phyloP scores from a whole-genome alignment of 495 filamentous ascomycete species.

The Xylaria intraflava region DNA sequence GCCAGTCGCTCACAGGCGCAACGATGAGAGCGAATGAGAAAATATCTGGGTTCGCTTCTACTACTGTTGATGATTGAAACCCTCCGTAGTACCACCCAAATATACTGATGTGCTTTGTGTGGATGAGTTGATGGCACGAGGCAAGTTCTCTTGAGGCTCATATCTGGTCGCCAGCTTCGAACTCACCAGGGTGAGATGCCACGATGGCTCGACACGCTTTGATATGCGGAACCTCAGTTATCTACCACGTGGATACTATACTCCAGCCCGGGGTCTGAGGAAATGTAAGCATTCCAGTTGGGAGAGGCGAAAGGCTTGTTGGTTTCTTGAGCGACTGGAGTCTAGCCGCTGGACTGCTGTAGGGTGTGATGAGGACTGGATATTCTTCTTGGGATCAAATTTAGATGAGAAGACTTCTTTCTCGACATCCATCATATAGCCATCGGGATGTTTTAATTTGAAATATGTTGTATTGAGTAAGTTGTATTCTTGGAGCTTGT shows the following conservation, averaged over 20 bases:
- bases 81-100: conserved; percentile 57
- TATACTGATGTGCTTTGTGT: conserved; percentile 46
- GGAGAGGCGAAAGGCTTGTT: conserved; percentile 37
- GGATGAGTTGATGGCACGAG: conserved; percentile 39
- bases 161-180: conserved; percentile 52
- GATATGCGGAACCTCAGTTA: conserved; percentile 49
- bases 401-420: conserved; percentile 44
- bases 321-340: conserved; percentile 44
- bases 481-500: conserved; percentile 40
- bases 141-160: conserved; percentile 45
- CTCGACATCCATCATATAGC: conserved; percentile 43
- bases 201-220: conserved; percentile 46
- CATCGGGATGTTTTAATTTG: conserved; percentile 41
- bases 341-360: conserved; percentile 56
- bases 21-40: conserved; percentile 49
- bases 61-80: conserved; percentile 49
- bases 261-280: conserved; percentile 51
- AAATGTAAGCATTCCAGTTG: conserved; percentile 47
- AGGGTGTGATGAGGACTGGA: conserved; percentile 49
- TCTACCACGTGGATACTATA: conserved; percentile 52
- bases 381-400: conserved; percentile 49
- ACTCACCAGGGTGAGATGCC: conserved; percentile 41
- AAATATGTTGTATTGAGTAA: conserved; percentile 46
- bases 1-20: conserved; percentile 53
- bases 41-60: conserved; percentile 44